These are phyloP conservation scores for Boletus reticulatus DNA, from an alignment of 768 basidiomycete species.

Conservation along the genomic window DNA sequence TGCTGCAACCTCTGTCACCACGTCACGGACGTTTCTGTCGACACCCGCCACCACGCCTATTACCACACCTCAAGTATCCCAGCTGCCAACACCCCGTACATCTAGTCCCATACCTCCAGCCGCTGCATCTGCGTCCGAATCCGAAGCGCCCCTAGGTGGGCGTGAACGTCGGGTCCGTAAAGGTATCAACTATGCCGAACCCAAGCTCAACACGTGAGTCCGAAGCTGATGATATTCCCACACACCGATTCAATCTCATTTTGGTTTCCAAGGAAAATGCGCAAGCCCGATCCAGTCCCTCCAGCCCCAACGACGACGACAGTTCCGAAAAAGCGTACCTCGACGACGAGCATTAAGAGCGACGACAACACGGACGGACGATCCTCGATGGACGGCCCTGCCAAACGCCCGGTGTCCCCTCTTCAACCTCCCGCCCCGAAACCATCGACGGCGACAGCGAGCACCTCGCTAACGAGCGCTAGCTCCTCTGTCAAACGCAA, in stretches of 20 bases:
- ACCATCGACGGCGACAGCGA: constrained; percentile 37
- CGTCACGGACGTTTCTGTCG: constrained; percentile 40
- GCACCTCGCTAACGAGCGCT: constrained; percentile 27
- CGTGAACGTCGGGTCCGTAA: constrained; percentile 62
- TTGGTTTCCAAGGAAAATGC: constrained; percentile 67
- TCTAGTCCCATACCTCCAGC: constrained; percentile 45
- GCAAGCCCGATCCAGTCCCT: constrained; percentile 67
- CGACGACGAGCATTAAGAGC: constrained; percentile 29
- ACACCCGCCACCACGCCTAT: constrained; percentile 45
- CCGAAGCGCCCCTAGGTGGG: constrained; percentile 30
- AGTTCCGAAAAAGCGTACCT: constrained; percentile 44
- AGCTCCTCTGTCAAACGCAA: constrained; percentile 42
- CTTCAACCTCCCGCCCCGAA: constrained; percentile 33
- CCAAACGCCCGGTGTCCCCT: constrained; percentile 32
- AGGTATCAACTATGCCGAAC: constrained; percentile 85
- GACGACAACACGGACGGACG: constrained; percentile 41
- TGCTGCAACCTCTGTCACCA: constrained; percentile 32
- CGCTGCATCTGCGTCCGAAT: constrained; percentile 33
- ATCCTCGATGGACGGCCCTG: constrained; percentile 36
- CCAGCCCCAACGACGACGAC: constrained; percentile 30
- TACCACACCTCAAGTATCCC: constrained; percentile 32
- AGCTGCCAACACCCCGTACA: constrained; percentile 49
- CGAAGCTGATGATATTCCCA: neutral
- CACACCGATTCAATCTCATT: constrained; percentile 4
- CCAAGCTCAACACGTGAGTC: constrained; percentile 83